Evolutionary conservation across 768 basidiomycete genomes (phyloP).

Genomic region (Hirschioporus abietinus): DNA sequence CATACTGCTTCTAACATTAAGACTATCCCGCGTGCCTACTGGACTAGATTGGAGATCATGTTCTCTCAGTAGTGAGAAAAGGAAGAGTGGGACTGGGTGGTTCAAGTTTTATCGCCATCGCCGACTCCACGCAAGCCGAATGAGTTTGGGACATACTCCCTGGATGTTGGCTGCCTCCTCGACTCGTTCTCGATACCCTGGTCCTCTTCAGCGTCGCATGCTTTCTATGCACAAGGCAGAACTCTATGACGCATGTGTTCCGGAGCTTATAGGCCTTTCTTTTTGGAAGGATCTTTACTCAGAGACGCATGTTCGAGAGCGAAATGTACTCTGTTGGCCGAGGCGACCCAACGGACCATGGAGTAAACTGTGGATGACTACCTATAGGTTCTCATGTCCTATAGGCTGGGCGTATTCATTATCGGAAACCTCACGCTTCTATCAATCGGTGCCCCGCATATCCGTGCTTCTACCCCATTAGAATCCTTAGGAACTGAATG

Average conservation of each 20-base stretch:
- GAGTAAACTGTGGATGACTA: not conserved
- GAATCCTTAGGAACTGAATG: not conserved
- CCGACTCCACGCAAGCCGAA: not conserved
- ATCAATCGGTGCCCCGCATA: not conserved
- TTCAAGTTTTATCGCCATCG: not conserved
- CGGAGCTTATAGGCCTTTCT: not conserved
- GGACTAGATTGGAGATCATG: not conserved
- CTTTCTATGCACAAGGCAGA: not conserved
- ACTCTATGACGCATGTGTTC: not conserved
- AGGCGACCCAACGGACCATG: not conserved
- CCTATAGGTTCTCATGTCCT: not conserved
- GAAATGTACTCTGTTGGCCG: not conserved
- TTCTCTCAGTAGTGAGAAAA: not conserved
- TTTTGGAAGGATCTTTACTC: not conserved
- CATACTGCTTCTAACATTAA: not conserved
- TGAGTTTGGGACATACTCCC: not conserved
- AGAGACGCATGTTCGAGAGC: not conserved
- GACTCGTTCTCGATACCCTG: not conserved
- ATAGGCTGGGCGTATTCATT: not conserved
- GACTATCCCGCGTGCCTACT: not conserved
- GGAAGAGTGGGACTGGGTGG: not conserved
- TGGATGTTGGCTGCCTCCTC: not conserved
- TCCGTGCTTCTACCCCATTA: not conserved
- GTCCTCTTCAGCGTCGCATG: not conserved
- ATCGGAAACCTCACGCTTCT: not conserved